These are phyloP conservation scores for Harrya chromipes DNA, from an alignment of 768 basidiomycete genomes.

Conservation along the genomic window DNA sequence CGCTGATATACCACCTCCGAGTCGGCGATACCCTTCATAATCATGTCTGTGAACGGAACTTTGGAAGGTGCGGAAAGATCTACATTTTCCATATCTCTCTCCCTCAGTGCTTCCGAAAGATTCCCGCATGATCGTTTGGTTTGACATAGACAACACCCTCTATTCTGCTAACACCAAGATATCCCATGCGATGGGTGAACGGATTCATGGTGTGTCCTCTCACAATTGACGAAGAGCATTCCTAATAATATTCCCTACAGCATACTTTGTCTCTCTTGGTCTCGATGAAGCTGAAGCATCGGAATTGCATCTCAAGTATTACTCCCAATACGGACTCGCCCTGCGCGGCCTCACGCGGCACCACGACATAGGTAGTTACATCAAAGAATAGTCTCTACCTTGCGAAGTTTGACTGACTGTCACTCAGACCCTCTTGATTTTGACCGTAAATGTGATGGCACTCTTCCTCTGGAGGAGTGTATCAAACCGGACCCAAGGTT, in stretches of 20 bases:
- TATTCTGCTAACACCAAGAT: slow-evolving; percentile 77
- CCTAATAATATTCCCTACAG: slow-evolving; percentile 33
- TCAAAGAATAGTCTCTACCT: background rate
- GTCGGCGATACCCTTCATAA: slow-evolving; percentile 24
- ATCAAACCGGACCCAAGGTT: slow-evolving; percentile 61
- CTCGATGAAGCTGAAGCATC: slow-evolving; percentile 67
- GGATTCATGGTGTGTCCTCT: slow-evolving; percentile 61
- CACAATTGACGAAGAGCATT: background rate
- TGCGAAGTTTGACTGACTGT: background rate
- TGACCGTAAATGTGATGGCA: slow-evolving; percentile 78
- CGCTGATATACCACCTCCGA: no score
- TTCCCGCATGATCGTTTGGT: slow-evolving; percentile 64
- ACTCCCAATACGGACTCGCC: slow-evolving; percentile 79
- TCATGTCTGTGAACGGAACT: slow-evolving; percentile 20
- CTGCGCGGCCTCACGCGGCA: slow-evolving; percentile 74
- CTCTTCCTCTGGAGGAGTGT: slow-evolving; percentile 78
- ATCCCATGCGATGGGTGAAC: slow-evolving; percentile 73
- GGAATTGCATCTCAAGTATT: slow-evolving; percentile 68
- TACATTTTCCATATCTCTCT: background rate
- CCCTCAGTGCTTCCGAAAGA: slow-evolving; percentile 34
- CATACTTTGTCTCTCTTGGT: slow-evolving; percentile 71
- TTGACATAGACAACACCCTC: slow-evolving; percentile 88
- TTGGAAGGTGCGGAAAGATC: slow-evolving; percentile 23
- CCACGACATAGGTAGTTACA: slow-evolving; percentile 61
- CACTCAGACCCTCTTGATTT: slow-evolving; percentile 78